These are phyloP conservation scores for Nothophoma quercina DNA, from an alignment of 2,329 filamentous ascomycete genomes.

Conservation along the genomic window DNA sequence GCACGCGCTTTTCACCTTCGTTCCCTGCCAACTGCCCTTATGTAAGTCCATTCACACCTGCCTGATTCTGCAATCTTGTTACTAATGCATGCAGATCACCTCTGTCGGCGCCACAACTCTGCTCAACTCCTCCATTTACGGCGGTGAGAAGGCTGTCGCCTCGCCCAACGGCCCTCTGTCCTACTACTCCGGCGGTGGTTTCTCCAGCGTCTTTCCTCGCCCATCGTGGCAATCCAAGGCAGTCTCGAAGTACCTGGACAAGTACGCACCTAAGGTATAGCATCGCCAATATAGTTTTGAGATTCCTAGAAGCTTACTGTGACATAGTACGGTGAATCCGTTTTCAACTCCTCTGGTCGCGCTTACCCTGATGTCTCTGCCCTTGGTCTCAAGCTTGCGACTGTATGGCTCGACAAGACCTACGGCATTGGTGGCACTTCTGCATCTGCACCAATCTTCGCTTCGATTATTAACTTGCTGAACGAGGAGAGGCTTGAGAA, in stretches of 20 bases:
- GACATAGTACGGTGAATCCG: slow-evolving; percentile 17
- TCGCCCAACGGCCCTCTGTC: slow-evolving; percentile 8
- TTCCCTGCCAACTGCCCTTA: slow-evolving; percentile 72
- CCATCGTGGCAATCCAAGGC: slow-evolving; percentile 54
- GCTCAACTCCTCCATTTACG: slow-evolving; percentile 32
- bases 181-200: slow-evolving; percentile 50
- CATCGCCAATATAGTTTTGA: too few relatives aligned
- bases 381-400: slow-evolving; percentile 58
- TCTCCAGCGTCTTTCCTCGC: slow-evolving; percentile 56
- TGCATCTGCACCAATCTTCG: slow-evolving; percentile 64
- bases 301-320: too few relatives aligned
- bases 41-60: slow-evolving; percentile 50
- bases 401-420: slow-evolving; percentile 46
- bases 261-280: slow-evolving; percentile 6
- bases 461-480: slow-evolving; percentile 64
- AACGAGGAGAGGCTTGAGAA: slow-evolving; percentile 64
- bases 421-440: slow-evolving; percentile 56
- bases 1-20: slow-evolving; percentile 58
- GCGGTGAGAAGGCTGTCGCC: slow-evolving; percentile 56
- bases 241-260: slow-evolving; percentile 19
- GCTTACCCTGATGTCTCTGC: slow-evolving; percentile 68
- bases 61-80: too few relatives aligned
- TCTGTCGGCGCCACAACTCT: slow-evolving; percentile 64
- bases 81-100: too few relatives aligned
- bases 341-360: slow-evolving; percentile 53